Percentiles rank a stretch among this genome's conserved stretches.
These are phyloP conservation scores for Daedaleopsis sinensis DNA, from an alignment of 768 basidiomycete genomes.

Conservation along the genomic window DNA sequence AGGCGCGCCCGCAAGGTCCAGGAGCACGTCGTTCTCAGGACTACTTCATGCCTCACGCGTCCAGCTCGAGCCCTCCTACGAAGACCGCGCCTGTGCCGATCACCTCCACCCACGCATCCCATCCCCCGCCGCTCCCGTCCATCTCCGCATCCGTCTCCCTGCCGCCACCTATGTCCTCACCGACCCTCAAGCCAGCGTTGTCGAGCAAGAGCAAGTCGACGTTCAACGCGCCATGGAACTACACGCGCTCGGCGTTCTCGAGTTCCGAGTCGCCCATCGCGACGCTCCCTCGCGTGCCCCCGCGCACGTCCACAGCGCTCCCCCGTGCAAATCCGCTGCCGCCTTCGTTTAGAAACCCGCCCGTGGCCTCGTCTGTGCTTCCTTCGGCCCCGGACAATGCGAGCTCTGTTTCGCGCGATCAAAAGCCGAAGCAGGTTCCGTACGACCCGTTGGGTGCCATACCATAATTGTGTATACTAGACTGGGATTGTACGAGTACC, in stretches of 20 bases:
- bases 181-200: constrained; percentile 5
- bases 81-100: constrained; percentile 14
- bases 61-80: constrained; percentile 23
- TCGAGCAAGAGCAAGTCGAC: constrained; percentile 18
- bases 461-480: constrained; percentile 12
- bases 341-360: constrained; percentile 10
- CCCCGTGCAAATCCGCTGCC: constrained; percentile 10
- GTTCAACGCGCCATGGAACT: constrained; percentile 57
- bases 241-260: constrained; percentile 55
- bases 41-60: constrained; percentile 21
- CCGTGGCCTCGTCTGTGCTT: constrained; percentile 4
- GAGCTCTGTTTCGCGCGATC: constrained; percentile 19
- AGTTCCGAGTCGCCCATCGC: constrained; percentile 44
- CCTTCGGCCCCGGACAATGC: constrained; percentile 2
- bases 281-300: constrained; percentile 53
- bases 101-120: constrained; percentile 15
- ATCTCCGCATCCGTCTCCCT: constrained; percentile 18
- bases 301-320: constrained; percentile 18
- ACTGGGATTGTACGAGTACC: background rate
- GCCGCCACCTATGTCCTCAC: constrained; percentile 14
- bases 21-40: constrained; percentile 23
- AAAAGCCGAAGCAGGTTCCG: constrained; percentile 21
- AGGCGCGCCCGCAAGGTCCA: constrained; percentile 13
- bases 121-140: constrained; percentile 22
- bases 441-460: constrained; percentile 35